Evolutionary conservation across 2,329 filamentous ascomycete species (phyloP), one percentile per base, ranked within the genome.

Genomic region (Epichloe hybrida): DNA sequence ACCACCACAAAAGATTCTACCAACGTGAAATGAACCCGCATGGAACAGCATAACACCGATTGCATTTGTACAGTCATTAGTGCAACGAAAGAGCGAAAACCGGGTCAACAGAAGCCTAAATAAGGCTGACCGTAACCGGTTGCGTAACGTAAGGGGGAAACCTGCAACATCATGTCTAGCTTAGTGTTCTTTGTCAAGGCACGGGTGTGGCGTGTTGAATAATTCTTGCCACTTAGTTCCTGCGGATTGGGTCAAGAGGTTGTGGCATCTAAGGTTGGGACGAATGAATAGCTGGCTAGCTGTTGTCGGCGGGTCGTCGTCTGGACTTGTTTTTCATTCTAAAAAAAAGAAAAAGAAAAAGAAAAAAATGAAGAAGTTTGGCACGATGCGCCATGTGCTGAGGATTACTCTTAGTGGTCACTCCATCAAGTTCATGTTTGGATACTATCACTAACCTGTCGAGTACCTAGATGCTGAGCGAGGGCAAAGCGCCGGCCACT

Each of bases 401-500:
- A 34, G 34, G 23, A 38, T 21, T 36, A 34, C 11, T 49, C 41
- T 52, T 46, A 52, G 47, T 38, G 41, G 11, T 11, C 20, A 35
- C 12, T 13, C 9, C 13, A 35, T 31, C 6, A 23, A 43, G n/a
- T 37, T 36, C 50, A 60, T 50, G 23, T 9, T 35, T 46, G 38
- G 20, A 40, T 38, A 41, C 44, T 58, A 57, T 59, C 60, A 61
- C 66, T 62, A 61, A 68, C 66, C 66, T 68, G 58, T 59, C 56
- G 57, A 59, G 59, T 69, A 74, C 74, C 75, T 77, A 77, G 63
- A 76, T 68, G 46, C 60, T 62, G 39, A 60, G 58, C 52, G 57
- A 66, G 61, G 66, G 64, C 64, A 66, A 66, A 67, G 38, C 40
- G 53, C 54, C 52, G 52, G 53, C 69, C 70, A 69, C 64, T 57